Conservation (phyloP, 2,329 filamentous ascomycete species). For the Biscogniauxia marginata region DNA sequence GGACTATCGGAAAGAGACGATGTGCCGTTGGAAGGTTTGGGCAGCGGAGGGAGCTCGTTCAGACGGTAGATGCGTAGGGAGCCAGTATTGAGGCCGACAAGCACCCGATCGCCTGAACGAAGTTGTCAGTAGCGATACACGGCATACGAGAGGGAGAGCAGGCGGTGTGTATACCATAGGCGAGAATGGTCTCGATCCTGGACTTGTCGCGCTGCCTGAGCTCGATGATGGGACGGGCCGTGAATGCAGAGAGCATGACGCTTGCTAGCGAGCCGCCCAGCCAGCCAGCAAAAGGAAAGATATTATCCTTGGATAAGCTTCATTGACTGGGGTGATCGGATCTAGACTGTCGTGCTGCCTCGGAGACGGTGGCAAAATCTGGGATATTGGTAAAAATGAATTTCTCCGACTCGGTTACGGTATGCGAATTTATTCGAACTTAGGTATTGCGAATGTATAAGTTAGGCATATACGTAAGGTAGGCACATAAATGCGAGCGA, state of each 20-base stretch:
- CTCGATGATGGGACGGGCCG: slow-evolving; percentile 94
- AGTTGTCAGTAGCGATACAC: background rate
- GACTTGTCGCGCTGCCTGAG: slow-evolving; percentile 93
- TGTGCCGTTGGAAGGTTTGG: slow-evolving; percentile 38
- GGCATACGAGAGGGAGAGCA: background rate
- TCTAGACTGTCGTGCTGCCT: background rate
- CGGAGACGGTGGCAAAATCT: too few relatives aligned
- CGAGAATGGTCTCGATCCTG: slow-evolving; percentile 92
- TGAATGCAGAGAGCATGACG: slow-evolving; percentile 95
- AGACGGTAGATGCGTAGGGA: slow-evolving; percentile 87
- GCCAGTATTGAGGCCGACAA: slow-evolving; percentile 90
- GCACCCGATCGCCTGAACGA: slow-evolving; percentile 74
- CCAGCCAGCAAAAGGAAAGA: background rate
- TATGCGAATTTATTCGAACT: too few relatives aligned
- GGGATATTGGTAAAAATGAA: too few relatives aligned
- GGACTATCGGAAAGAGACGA: slow-evolving; percentile 11
- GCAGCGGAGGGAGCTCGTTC: slow-evolving; percentile 58
- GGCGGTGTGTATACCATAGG: slow-evolving; percentile 66
- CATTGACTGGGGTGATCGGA: background rate
- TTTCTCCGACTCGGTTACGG: too few relatives aligned
- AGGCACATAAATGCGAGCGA: too few relatives aligned
- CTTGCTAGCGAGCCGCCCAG: slow-evolving; percentile 1
- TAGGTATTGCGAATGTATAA: too few relatives aligned
- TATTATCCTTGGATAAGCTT: background rate
- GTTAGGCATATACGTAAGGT: too few relatives aligned